phyloP scores from a whole-genome alignment of 2,329 filamentous ascomycete genomes.

The Aciculosporium take region DNA sequence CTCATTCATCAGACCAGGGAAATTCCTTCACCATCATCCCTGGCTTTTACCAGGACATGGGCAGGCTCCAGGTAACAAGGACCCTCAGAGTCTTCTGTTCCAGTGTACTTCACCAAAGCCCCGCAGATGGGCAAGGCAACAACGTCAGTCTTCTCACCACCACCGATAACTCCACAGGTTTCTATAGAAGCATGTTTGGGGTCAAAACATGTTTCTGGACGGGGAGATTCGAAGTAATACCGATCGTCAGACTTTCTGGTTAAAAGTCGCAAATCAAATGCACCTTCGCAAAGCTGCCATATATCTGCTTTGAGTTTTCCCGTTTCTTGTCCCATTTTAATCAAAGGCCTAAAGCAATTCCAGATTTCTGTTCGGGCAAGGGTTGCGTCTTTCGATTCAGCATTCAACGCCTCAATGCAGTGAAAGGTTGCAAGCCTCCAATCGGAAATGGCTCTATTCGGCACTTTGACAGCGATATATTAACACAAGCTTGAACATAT shows the following conservation, averaged over 20 bases:
- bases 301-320: neutral
- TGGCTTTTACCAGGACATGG: neutral
- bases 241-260: neutral
- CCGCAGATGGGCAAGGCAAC: neutral
- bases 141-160: neutral
- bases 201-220: neutral
- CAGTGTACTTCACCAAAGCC: neutral
- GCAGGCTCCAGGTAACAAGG: neutral
- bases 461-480: neutral
- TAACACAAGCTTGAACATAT: no score
- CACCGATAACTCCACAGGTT: neutral
- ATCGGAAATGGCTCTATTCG: neutral
- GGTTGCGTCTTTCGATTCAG: neutral
- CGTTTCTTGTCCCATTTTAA: neutral
- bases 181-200: neutral
- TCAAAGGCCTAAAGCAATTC: neutral
- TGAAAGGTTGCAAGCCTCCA: neutral
- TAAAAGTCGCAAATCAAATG: neutral
- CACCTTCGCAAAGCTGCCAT: neutral
- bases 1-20: no score
- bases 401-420: neutral
- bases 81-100: neutral
- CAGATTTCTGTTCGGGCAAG: neutral
- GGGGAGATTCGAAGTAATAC: neutral
- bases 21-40: no score